Conservation (phyloP, 176 grass and related monocot genomes). For the Lolium multiflorum region DNA sequence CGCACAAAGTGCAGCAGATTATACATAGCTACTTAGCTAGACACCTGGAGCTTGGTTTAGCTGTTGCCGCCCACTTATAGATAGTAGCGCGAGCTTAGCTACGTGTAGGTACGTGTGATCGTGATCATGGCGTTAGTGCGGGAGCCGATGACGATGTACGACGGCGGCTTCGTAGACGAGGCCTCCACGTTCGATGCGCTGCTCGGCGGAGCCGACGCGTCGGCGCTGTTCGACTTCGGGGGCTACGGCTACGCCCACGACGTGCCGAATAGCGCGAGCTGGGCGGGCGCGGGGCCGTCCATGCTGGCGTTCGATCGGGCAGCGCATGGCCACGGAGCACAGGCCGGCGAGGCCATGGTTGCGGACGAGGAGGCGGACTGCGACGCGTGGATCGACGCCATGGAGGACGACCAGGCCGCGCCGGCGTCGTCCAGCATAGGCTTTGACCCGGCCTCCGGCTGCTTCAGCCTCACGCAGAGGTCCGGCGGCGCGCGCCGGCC, state of each 20-base stretch:
- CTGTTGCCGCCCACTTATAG: not conserved
- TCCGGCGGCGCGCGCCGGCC: constrained; percentile 29
- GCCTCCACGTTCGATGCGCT: constrained; percentile 34
- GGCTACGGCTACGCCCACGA: not conserved
- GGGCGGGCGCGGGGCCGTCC: constrained; percentile 41
- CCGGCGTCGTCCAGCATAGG: constrained; percentile 12
- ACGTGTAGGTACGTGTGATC: not conserved
- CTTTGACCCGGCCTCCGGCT: constrained; percentile 37
- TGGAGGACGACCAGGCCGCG: constrained; percentile 33
- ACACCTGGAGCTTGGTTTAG: not conserved
- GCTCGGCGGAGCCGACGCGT: not conserved
- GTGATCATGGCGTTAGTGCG: constrained; percentile 50
- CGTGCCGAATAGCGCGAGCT: not conserved
- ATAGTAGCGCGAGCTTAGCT: not conserved
- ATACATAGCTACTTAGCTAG: not conserved
- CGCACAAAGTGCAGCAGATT: not conserved
- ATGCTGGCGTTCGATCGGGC: constrained; percentile 59
- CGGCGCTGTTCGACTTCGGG: constrained; percentile 23
- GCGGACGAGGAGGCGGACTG: constrained; percentile 34
- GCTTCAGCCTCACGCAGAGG: constrained; percentile 47
- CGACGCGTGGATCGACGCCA: constrained; percentile 70
- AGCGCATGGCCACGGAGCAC: not conserved
- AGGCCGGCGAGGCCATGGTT: not conserved
- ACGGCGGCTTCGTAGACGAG: constrained; percentile 16
- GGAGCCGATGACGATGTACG: constrained; percentile 33